Evolutionary conservation across 176 grass and related monocot species (phyloP).

Genomic region (Oryza glaberrima): DNA sequence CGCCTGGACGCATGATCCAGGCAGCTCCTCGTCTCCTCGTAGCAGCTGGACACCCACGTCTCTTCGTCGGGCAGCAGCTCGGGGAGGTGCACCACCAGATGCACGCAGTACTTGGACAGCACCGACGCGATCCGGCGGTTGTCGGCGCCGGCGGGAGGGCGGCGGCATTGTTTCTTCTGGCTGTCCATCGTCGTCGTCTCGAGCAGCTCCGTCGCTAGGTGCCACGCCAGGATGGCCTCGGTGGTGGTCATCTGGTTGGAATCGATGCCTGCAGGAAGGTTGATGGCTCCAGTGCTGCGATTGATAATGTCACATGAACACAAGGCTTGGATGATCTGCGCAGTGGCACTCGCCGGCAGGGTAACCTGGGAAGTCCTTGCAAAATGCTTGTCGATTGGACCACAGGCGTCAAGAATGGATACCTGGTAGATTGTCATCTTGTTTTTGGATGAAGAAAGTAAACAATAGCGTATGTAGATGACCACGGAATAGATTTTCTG

Average conservation of each 20-base stretch:
- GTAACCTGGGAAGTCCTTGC: no score
- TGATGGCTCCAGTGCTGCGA: not conserved
- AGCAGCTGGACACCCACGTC: not conserved
- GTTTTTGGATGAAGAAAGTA: no score
- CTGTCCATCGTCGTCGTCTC: no score
- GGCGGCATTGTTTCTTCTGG: no score
- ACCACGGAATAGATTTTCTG: no score
- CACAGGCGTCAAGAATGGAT: not conserved
- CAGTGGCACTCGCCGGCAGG: not conserved
- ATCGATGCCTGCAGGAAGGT: no score
- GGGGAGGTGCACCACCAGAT: not conserved
- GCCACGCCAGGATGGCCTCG: slow-evolving; percentile 5
- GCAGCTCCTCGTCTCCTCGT: not conserved
- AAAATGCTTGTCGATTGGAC: not conserved
- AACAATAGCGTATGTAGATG: no score
- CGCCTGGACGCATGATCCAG: not conserved
- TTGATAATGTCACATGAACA: not conserved
- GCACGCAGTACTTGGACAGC: slow-evolving; percentile 32
- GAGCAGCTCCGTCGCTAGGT: slow-evolving; percentile 27
- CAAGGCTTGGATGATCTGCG: not conserved
- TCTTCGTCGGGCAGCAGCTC: slow-evolving; percentile 26
- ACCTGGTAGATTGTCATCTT: slow-evolving; percentile 6
- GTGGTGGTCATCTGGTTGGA: not conserved
- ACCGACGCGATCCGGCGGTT: not conserved
- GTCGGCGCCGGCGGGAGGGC: not conserved